phyloP scores from a whole-genome alignment of 768 basidiomycete genomes.

The Auriscalpium vulgare region DNA sequence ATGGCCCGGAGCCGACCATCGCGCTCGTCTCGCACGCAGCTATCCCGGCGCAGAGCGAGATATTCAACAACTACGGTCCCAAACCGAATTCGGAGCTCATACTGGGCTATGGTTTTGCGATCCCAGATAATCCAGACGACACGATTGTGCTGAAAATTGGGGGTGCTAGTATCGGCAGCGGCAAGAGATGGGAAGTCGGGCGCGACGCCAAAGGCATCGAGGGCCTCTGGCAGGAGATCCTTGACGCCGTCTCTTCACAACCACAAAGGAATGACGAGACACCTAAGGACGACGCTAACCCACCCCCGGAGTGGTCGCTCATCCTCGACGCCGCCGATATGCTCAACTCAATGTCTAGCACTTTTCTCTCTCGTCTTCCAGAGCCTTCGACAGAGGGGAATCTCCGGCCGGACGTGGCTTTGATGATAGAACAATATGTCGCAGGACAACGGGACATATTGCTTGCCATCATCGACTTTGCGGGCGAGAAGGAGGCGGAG shows the following conservation, averaged over 20 bases:
- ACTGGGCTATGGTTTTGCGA: conserved; percentile 85
- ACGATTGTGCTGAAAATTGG: conserved; percentile 76
- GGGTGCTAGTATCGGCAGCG: conserved; percentile 25
- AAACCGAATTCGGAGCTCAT: conserved; percentile 89
- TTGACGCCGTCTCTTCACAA: conserved; percentile 21
- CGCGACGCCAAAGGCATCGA: conserved; percentile 46
- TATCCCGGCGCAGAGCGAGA: conserved; percentile 38
- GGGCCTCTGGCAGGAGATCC: conserved; percentile 53
- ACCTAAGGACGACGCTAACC: neutral
- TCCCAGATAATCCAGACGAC: conserved; percentile 77
- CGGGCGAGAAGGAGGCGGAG: conserved; percentile 34
- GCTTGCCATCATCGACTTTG: conserved; percentile 41
- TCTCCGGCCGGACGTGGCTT: conserved; percentile 47
- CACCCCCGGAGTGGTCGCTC: conserved; percentile 35
- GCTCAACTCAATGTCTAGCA: conserved; percentile 59
- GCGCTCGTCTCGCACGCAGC: conserved; percentile 52
- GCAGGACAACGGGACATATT: conserved; percentile 25
- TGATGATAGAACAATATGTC: conserved; percentile 64
- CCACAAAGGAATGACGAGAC: conserved; percentile 19
- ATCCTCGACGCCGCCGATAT: conserved; percentile 60
- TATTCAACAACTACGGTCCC: conserved; percentile 89
- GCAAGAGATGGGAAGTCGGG: conserved; percentile 55
- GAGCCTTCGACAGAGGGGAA: conserved; percentile 2
- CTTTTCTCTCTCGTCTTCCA: conserved; percentile 44
- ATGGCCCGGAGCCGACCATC: conserved; percentile 30